These are phyloP conservation scores for Cicer cuneatum DNA, from an alignment of 306 rosid genomes.

Conservation along the genomic window DNA sequence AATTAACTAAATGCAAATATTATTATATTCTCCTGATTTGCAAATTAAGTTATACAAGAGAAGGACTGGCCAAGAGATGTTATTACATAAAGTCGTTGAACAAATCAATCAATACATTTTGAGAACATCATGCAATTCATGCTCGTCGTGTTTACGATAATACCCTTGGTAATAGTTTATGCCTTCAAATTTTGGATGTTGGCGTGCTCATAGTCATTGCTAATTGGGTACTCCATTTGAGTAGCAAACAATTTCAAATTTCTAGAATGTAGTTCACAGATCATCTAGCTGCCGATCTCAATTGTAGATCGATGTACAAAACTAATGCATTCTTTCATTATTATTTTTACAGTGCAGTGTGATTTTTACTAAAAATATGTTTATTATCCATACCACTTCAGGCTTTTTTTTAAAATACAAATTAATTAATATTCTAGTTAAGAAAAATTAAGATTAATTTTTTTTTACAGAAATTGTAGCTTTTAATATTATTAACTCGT, in stretches of 20 bases:
- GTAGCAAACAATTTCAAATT: not conserved
- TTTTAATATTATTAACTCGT: too few relatives aligned
- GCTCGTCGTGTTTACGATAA: not conserved
- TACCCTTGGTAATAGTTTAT: not conserved
- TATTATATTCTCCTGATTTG: not conserved
- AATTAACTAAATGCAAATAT: too few relatives aligned
- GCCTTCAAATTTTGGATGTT: conserved; percentile 9
- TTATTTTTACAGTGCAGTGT: not conserved
- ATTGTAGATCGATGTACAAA: conserved; percentile 34
- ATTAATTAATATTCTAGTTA: too few relatives aligned
- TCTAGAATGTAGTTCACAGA: conserved; percentile 27
- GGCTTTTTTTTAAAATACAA: too few relatives aligned
- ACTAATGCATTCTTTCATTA: conserved; percentile 44
- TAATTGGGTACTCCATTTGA: too few relatives aligned
- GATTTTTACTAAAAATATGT: too few relatives aligned
- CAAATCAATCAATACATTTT: not conserved
- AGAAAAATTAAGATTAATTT: too few relatives aligned
- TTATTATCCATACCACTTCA: too few relatives aligned
- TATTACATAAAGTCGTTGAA: too few relatives aligned
- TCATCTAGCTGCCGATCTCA: conserved; percentile 31
- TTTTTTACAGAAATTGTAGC: too few relatives aligned
- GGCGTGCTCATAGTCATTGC: too few relatives aligned
- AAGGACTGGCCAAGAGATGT: not conserved
- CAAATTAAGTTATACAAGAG: not conserved
- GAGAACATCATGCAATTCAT: not conserved